Evolutionary conservation across 805 yeast genomes (phyloP).

Genomic region (Wickerhamomyces sydowiorum): DNA sequence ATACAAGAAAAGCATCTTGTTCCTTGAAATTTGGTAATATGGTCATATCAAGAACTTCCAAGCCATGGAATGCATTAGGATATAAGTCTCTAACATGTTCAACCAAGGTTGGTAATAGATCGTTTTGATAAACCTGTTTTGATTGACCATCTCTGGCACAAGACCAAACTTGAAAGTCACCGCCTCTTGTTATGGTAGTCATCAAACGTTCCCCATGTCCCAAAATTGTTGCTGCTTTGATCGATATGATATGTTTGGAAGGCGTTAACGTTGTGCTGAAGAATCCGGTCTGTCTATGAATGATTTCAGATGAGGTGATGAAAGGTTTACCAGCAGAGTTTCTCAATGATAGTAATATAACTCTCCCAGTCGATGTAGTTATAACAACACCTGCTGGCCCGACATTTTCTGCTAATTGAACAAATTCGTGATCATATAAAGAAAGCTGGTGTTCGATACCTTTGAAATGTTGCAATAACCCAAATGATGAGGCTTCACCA

Average conservation of each 20-base stretch:
- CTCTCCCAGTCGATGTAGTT: constrained; percentile 66
- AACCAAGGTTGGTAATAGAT: constrained; percentile 29
- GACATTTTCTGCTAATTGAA: constrained; percentile 51
- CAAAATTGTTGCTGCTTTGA: constrained; percentile 46
- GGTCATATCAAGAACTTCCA: constrained; percentile 59
- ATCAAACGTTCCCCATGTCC: constrained; percentile 45
- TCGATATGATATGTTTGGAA: constrained; percentile 44
- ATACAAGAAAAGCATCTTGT: constrained; percentile 38
- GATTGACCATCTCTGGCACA: constrained; percentile 40
- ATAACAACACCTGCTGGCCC: constrained; percentile 73
- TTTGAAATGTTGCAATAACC: constrained; percentile 40
- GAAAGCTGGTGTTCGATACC: constrained; percentile 33
- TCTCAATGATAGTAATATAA: constrained; percentile 54
- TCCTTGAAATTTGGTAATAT: constrained; percentile 33
- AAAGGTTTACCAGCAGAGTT: constrained; percentile 64
- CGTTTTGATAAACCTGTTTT: constrained; percentile 30
- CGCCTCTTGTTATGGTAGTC: constrained; percentile 35
- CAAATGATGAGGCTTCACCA: constrained; percentile 61
- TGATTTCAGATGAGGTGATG: constrained; percentile 21
- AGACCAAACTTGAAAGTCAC: constrained; percentile 44
- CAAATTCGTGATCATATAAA: constrained; percentile 45
- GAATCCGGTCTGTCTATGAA: constrained; percentile 28
- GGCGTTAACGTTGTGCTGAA: constrained; percentile 22
- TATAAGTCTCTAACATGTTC: constrained; percentile 40
- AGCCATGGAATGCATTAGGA: constrained; percentile 44